Evolutionary conservation across 2,329 filamentous ascomycete genomes (phyloP), one percentile per base, ranked within the genome.

Genomic region (Fusarium sp.): DNA sequence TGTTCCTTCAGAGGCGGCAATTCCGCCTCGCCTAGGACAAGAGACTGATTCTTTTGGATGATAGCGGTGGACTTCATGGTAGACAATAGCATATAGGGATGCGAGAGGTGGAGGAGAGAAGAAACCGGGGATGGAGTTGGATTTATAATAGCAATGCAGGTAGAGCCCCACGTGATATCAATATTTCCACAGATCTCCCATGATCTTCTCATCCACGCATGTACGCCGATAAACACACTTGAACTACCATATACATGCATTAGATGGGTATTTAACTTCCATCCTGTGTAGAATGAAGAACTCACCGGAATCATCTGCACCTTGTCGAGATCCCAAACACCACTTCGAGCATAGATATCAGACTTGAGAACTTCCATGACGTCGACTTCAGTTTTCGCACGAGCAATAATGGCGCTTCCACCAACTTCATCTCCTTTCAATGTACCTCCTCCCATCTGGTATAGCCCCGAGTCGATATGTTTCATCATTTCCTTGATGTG

Each of bases 1-100:
- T 78, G 72, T 6, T 70, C 63, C 12, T 67, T 65, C 0, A 75
- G 35, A n/a, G 42, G 36, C 29, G 73, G 70, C 0, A 75, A 42
- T 5, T 29, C 27, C 2, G 2, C 17, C 1, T 16, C 20, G 2
- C 51, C 67, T 8, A 67, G 6, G 6, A 58, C 10, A 2, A 75
- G 35, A 11, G 11, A 11, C 6, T 17, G 66, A 11, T 27, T 67
- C 14, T 56, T 51, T 49, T 75, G 72, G 0, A 73, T 42, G 2
- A 75, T 22, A 3, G 67, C 72, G 2, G 56, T 64, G 17, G 65
- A 55, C 9, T 70, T 44, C 44, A 70, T 70, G 6, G 0, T 6
- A 14, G 1, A 0, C 16, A 42, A 9, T 63, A 24, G 12, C 10
- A 33, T 11, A 12, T 17, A 51, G 6, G n/a, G 22, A 20, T 38